Conservation (phyloP, 2,329 filamentous ascomycete species). For the Chaetomiaceae sp. region DNA sequence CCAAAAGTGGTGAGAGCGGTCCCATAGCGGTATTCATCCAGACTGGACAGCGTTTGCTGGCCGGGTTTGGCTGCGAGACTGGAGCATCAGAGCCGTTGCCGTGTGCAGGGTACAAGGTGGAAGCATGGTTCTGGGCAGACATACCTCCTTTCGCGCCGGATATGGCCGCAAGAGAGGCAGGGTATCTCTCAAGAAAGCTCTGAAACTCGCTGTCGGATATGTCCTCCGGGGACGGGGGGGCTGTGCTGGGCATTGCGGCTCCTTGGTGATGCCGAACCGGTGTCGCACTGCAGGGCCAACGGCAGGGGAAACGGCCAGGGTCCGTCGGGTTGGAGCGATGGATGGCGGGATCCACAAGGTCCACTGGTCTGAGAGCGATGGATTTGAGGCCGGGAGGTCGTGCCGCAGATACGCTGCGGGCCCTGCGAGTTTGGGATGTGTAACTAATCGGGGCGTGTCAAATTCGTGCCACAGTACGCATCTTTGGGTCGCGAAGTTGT, state of each 20-base stretch:
- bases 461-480: too few relatives aligned
- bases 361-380: slow-evolving; percentile 15
- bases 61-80: slow-evolving; percentile 41
- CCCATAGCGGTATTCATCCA: slow-evolving; percentile 58
- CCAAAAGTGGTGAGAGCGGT: slow-evolving; percentile 46
- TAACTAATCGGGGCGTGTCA: too few relatives aligned
- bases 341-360: slow-evolving; percentile 12
- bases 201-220: slow-evolving; percentile 29
- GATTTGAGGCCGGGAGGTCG: slow-evolving; percentile 20
- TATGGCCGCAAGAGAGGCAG: slow-evolving; percentile 32
- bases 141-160: slow-evolving; percentile 43
- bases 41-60: slow-evolving; percentile 47
- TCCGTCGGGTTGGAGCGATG: background rate
- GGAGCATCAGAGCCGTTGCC: slow-evolving; percentile 9
- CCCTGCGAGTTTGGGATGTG: background rate
- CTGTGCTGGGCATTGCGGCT: slow-evolving; percentile 28
- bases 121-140: too few relatives aligned
- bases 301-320: background rate
- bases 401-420: slow-evolving; percentile 19
- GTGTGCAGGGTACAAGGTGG: too few relatives aligned
- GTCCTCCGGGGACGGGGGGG: slow-evolving; percentile 24
- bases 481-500: too few relatives aligned
- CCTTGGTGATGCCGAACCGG: slow-evolving; percentile 14
- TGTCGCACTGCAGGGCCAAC: slow-evolving; percentile 17
- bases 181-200: slow-evolving; percentile 24